Base-by-base conservation (phyloP, 2,329 filamentous ascomycete genomes). In the Magnaporthiopsis incrustans region DNA sequence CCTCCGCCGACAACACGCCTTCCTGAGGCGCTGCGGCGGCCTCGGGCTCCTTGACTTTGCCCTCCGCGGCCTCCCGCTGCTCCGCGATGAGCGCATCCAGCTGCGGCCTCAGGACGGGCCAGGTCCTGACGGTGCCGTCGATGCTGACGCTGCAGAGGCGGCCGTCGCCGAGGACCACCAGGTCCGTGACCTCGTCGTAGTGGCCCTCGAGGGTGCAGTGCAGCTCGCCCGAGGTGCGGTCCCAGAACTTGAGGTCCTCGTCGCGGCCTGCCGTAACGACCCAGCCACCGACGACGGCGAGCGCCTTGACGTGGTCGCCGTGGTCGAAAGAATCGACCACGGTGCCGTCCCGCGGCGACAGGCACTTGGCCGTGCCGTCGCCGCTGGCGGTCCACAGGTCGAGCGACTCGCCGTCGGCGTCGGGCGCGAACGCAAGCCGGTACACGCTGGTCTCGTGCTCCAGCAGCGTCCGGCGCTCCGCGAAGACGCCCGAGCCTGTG, bases 351-450 rank as follows among this genome's bases (percentile, higher is more conserved):
- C 32, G 30, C 22, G 53, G 22, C 25, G 61, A 50, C 11, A 97
- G 82, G 69, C 91, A 93, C 74, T 94, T 95, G 2, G 87, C 87
- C 0, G 89, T 92, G 69, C 92, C 95, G 74, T 99, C 95, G 5
- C 92, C 92, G 66, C 92, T 97, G 7, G 93, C 90, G 10, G 94
- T 97, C 92, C 92, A 98, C 18, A 97, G 77, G 70, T 97, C 91
- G 38, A 84, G 86, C 15, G 85, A 82, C 8, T 86, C 85, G 44
- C 77, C 78, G 7, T 80, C 77, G 22, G 74, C 72, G 67, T 92
- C 89, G 44, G 44, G 44, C 44, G 44, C 44, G 70, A 96, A 96
- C 26, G 84, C 78, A 18, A 98, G 77, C 68, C 85, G 87, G 76
- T 97, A 96, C 12, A 99, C 87, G 68, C 90, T 95, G 0, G 95